Percentiles rank a stretch among this genome's conserved stretches.
Conservation (phyloP, 2,329 filamentous ascomycete genomes). For the Berkeleyomyces rouxiae region DNA sequence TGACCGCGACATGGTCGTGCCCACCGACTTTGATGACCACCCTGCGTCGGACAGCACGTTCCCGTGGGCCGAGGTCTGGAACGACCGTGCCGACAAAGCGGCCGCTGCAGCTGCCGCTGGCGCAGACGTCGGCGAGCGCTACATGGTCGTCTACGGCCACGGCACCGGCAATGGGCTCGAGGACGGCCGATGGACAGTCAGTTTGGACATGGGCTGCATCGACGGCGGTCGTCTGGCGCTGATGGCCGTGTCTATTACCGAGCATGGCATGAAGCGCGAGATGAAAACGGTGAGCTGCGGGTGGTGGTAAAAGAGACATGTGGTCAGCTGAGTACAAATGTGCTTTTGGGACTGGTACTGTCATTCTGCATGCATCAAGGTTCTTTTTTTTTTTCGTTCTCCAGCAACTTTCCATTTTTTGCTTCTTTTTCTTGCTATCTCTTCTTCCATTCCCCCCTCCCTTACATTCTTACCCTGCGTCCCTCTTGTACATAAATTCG, state of each 20-base stretch:
- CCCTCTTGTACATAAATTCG: background rate
- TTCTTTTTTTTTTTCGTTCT: background rate
- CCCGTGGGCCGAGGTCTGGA: constrained; percentile 52
- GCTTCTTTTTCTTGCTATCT: background rate
- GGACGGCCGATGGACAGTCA: constrained; percentile 53
- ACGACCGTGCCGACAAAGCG: constrained; percentile 29
- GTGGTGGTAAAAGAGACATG: constrained; percentile 2
- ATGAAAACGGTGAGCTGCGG: constrained; percentile 23
- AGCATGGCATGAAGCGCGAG: constrained; percentile 19
- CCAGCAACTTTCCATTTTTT: background rate
- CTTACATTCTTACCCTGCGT: background rate
- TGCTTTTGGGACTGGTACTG: background rate
- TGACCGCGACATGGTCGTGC: constrained; percentile 22
- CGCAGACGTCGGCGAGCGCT: constrained; percentile 22
- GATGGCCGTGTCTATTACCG: constrained; percentile 47
- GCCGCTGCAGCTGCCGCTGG: background rate
- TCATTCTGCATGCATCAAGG: background rate
- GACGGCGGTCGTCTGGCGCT: constrained; percentile 61
- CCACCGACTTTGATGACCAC: constrained; percentile 32
- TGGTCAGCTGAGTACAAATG: background rate
- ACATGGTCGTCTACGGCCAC: constrained; percentile 74
- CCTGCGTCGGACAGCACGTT: constrained; percentile 33
- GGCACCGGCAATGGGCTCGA: constrained; percentile 55
- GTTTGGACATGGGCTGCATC: constrained; percentile 72
- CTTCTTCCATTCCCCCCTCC: background rate